Evolutionary conservation across 108 stramenopile genomes (phyloP), one percentile per base, ranked within the genome.

Genomic region (Tribonema minus): DNA sequence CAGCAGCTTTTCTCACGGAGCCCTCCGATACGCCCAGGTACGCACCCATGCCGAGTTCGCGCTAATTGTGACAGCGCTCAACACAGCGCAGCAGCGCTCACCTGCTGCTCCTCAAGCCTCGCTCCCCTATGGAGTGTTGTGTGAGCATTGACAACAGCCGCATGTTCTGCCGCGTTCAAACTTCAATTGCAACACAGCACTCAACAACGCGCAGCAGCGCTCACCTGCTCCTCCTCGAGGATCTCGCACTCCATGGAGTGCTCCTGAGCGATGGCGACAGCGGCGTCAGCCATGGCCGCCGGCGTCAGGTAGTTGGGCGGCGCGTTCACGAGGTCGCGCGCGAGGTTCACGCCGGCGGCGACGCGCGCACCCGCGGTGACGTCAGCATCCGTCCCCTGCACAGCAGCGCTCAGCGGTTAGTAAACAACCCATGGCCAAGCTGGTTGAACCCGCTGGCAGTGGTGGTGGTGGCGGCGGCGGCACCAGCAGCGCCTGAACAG

Each of bases 301-400:
- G 94, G 94, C 64, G 93, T 96, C 28, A 95, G 77, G 12, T 92
- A 90, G 86, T 96, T 98, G 79, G 96, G 94, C n/a, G 97, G 97
- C 31, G 94, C 90, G 68, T 95, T 95, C 59, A 98, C 97, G 64
- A 98, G 91, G 81, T 98, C 97, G 71, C 90, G 90, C 62, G 92
- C 89, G 60, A 85, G 31, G 41, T 32, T 63, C 28, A 75, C 83
- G 38, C 86, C 85, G 12, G 71, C 41, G 5, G 84, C 59, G 33
- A 87, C 33, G 40, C 76, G 54, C 65, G 30, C 67, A 25, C 65
- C 79, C 40, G 31, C 37, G 12, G 15, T 1, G 29, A 7, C 58
- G 1, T 69, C 68, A 3, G 15, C 37, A 9, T 61, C 35, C 32
- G 36, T 36, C 32, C 3, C 6, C 3, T 3, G 6, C 3, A 61